These are phyloP conservation scores for Kalmusia sp. DNA, from an alignment of 2,329 filamentous ascomycete species.

Conservation along the genomic window DNA sequence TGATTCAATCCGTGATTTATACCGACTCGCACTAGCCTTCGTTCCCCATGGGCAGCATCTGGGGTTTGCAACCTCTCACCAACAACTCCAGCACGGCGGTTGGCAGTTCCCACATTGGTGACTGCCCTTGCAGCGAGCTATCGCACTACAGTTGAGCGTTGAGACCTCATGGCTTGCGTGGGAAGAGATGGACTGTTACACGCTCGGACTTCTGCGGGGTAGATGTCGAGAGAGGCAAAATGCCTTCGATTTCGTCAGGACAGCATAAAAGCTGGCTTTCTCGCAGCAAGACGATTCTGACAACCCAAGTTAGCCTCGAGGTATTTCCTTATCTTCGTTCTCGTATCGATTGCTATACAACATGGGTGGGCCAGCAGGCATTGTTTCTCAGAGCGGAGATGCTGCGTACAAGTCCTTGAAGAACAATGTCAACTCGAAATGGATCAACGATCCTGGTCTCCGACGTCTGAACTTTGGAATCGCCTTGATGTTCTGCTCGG, in stretches of 20 bases:
- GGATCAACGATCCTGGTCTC: not conserved
- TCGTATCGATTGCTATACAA: not conserved
- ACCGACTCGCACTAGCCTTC: not conserved
- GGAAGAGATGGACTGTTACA: not conserved
- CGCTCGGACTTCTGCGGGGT: conserved; percentile 4
- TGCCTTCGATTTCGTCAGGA: not conserved
- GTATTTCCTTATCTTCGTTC: not conserved
- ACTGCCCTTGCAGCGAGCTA: not conserved
- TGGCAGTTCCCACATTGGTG: not conserved
- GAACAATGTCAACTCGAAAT: not conserved
- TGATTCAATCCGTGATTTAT: not conserved
- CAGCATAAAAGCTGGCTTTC: not conserved
- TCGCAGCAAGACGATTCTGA: not conserved
- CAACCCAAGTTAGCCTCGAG: not conserved
- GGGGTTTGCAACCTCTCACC: not conserved
- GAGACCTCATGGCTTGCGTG: not conserved
- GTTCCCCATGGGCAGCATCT: not conserved
- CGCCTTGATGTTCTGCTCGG: not conserved
- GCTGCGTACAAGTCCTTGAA: not conserved
- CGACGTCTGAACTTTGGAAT: not conserved
- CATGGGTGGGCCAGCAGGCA: not conserved
- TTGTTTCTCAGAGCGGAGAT: not conserved
- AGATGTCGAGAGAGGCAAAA: not conserved
- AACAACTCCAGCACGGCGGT: not conserved
- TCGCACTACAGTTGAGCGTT: not conserved